phyloP scores from a whole-genome alignment of 345 rosid species.

The Sonneratia alba region DNA sequence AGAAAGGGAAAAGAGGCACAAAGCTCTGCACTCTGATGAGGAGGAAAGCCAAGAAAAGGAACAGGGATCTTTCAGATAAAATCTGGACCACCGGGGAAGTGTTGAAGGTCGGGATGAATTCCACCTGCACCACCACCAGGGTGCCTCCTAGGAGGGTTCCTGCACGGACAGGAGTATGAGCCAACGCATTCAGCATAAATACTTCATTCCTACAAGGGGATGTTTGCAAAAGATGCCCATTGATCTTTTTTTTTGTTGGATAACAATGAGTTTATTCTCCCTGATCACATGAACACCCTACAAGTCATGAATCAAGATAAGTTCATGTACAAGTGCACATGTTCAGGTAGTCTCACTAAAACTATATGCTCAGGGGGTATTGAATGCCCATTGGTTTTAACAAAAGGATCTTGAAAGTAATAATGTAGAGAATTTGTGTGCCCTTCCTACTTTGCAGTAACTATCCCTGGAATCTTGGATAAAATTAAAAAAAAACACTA shows the following conservation, averaged over 20 bases:
- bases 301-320: too few species aligned
- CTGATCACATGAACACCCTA: too few species aligned
- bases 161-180: conserved; percentile 10
- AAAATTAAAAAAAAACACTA: too few species aligned
- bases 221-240: background rate
- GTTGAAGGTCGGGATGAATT: conserved; percentile 72
- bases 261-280: too few species aligned
- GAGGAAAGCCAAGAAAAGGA: background rate
- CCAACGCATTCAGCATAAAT: background rate
- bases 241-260: background rate
- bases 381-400: too few species aligned
- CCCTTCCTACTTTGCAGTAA: too few species aligned
- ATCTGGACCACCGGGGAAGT: conserved; percentile 42
- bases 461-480: too few species aligned
- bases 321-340: too few species aligned
- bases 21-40: background rate
- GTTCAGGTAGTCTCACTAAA: too few species aligned
- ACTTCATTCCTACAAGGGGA: background rate
- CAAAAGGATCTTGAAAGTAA: too few species aligned
- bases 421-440: too few species aligned
- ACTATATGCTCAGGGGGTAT: too few species aligned
- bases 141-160: conserved; percentile 37
- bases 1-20: background rate
- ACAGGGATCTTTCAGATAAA: conserved; percentile 22
- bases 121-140: conserved; percentile 17